Evolutionary conservation across 352 stramenopile genomes (phyloP).

Genomic region (Pseudoperonospora humuli): DNA sequence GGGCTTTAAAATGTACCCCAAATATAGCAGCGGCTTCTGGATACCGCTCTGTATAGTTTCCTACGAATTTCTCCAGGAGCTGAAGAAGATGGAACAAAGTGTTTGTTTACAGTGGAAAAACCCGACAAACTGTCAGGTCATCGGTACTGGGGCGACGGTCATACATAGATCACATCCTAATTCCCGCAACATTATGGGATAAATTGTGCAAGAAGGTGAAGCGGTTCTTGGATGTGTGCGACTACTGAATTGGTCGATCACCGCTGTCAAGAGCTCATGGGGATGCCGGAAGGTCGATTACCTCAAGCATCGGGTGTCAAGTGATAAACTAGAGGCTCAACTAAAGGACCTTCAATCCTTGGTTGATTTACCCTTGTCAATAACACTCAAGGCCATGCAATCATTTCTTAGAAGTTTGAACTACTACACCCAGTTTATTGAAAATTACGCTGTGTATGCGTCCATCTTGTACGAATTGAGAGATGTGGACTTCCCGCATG

Average conservation of each 20-base stretch:
- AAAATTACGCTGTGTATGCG: too few relatives aligned
- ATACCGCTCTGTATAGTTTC: not conserved
- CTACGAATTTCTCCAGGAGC: not conserved
- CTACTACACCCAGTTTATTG: too few relatives aligned
- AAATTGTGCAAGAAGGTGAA: not conserved
- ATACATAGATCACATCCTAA: not conserved
- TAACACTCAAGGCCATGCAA: not conserved
- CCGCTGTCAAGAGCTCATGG: not conserved
- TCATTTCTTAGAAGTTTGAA: not conserved
- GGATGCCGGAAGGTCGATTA: not conserved
- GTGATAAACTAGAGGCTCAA: not conserved
- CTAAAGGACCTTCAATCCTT: not conserved
- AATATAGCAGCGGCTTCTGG: not conserved
- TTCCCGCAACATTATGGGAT: not conserved
- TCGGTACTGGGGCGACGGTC: not conserved
- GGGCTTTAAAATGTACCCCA: not conserved
- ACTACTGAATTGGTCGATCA: too few relatives aligned
- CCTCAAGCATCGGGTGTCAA: not conserved
- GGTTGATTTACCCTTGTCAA: not conserved
- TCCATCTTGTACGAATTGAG: too few relatives aligned
- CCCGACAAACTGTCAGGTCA: not conserved
- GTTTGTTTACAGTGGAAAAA: too few relatives aligned
- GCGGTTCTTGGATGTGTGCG: not conserved
- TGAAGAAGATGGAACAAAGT: not conserved
- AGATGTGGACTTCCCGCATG: too few relatives aligned